Base-by-base conservation (phyloP, 345 rosid species). In the Sonneratia alba region DNA sequence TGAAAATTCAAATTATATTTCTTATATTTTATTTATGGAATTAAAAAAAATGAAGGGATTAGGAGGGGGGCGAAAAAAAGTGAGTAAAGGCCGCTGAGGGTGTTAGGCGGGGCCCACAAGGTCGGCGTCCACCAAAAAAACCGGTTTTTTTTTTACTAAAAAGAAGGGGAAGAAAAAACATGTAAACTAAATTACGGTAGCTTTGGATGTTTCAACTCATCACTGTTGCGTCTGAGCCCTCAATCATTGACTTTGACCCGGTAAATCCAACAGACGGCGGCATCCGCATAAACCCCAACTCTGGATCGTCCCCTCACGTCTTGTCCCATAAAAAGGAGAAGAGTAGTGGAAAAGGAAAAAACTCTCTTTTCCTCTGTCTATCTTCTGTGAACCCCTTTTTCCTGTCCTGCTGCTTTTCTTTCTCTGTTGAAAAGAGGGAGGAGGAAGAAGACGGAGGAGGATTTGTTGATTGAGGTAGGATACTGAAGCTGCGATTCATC, bases 271-370 rank as follows among this genome's bases (percentile, higher is more conserved):
- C 72, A 81, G 16, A 24, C 24, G n/a, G 56, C 24, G n/a, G 56
- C 72, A 62, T 53, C 53, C 48, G 27, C 69, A 68, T 11, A 16
- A 13, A 22, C 38, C 5, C 49, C 55, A 74, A 15, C 53, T n/a
- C 70, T 49, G 77, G 74, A 72, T 78, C 75, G 32, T 75, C 66
- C 68, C 67, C 68, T 72, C 80, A 61, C 76, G 74, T 73, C 9
- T 47, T 47, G 51, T 47, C 51, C 51, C 51, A 7, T 2, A 47
- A 13, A 47, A 47, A 47, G 15, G 51, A 42, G 45, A 42, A 42
- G 45, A 42, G 45, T n/a, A 42, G 45, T 5, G 45, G 6, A 9
- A 9, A 13, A 47, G 1, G 3, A 13, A 47, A 13, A 9, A 3
- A 8, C 51, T 47, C 51, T 13, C 51, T 13, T 47, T 47, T 1